Conservation (phyloP, 768 basidiomycete species). For the Floccularia luteovirens region DNA sequence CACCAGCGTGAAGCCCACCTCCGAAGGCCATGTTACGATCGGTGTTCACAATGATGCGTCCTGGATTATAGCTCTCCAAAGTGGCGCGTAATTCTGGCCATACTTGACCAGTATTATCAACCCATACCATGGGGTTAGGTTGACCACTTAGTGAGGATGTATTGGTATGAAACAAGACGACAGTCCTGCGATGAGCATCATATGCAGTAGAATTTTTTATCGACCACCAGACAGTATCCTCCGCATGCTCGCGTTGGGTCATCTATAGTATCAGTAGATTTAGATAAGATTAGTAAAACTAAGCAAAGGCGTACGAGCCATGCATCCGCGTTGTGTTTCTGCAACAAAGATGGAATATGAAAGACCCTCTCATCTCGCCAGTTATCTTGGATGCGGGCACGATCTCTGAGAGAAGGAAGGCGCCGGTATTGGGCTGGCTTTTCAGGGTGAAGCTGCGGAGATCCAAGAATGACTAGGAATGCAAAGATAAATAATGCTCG, state of each 20-base stretch:
- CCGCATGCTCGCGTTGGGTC: conserved; percentile 42
- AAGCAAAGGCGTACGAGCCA: conserved; percentile 26
- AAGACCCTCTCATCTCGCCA: conserved; percentile 33
- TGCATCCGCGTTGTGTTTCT: conserved; percentile 33
- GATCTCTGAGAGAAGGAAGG: conserved; percentile 31
- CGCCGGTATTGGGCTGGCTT: conserved; percentile 23
- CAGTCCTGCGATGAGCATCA: conserved; percentile 38
- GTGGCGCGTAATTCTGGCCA: conserved; percentile 35
- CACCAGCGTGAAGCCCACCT: conserved; percentile 43
- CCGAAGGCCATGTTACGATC: conserved; percentile 39
- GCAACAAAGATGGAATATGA: conserved; percentile 31
- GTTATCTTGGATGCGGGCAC: conserved; percentile 27
- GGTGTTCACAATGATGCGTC: conserved; percentile 36
- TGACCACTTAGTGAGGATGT: conserved; percentile 23
- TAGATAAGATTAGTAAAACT: not conserved
- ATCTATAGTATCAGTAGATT: conserved; percentile 19
- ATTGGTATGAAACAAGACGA: conserved; percentile 42
- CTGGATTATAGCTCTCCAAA: conserved; percentile 26
- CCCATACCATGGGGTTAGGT: conserved; percentile 36
- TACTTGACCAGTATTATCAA: conserved; percentile 41
- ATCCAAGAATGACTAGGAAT: not conserved
- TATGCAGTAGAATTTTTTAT: conserved; percentile 41
- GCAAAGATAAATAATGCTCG: not conserved
- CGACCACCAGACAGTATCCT: conserved; percentile 47
- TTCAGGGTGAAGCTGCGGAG: conserved; percentile 13